Conservation (phyloP, 495 filamentous ascomycete species). For the Tuber microsphaerosporum region DNA sequence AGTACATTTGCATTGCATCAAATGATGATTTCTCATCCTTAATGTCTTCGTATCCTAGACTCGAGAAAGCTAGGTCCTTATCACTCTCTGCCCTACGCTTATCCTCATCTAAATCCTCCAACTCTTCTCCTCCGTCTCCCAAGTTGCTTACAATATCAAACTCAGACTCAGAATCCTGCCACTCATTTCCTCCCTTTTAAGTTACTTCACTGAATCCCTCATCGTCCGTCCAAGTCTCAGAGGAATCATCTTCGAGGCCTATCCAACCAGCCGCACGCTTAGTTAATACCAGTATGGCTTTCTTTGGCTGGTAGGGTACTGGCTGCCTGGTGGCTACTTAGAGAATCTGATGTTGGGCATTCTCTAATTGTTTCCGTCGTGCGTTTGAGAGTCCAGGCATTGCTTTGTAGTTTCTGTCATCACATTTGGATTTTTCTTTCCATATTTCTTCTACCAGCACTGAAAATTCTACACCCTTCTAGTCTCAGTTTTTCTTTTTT, state of each 20-base stretch:
- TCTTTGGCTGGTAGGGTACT: too few relatives aligned
- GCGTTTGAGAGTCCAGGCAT: not conserved
- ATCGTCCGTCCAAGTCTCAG: not conserved
- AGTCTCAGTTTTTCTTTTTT: not conserved
- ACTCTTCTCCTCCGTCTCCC: not conserved
- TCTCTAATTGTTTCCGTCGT: not conserved
- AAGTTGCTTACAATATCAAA: not conserved
- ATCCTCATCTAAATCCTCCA: not conserved
- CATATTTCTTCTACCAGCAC: too few relatives aligned
- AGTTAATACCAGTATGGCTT: not conserved
- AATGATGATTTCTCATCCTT: too few relatives aligned
- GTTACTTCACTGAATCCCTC: not conserved
- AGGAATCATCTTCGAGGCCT: not conserved
- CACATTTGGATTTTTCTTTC: too few relatives aligned
- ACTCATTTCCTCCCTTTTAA: not conserved
- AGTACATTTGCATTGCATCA: too few relatives aligned
- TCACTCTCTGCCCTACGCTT: not conserved
- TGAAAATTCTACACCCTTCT: not conserved
- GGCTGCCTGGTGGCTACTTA: not conserved
- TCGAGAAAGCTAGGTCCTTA: not conserved
- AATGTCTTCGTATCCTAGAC: not conserved
- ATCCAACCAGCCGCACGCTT: not conserved
- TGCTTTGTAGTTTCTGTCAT: too few relatives aligned
- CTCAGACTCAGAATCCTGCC: not conserved
- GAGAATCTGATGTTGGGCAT: not conserved